Percentiles rank a stretch among this genome's conserved stretches.
phyloP scores from a whole-genome alignment of 2,329 filamentous ascomycete species.

The Aspergillus sojae region DNA sequence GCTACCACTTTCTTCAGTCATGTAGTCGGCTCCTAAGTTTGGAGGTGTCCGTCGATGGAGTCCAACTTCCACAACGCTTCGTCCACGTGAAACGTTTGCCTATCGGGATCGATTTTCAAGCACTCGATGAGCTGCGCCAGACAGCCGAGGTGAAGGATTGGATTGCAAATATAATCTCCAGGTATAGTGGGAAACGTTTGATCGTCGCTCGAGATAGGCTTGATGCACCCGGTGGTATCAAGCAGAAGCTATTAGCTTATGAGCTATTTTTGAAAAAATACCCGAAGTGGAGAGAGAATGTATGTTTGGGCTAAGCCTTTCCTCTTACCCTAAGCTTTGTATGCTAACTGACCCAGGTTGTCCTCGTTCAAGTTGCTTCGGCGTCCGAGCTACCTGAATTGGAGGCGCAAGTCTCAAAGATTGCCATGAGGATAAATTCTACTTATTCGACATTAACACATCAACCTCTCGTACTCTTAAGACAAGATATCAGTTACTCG shows the following conservation, averaged over 20 bases:
- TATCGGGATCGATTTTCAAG: slow-evolving; percentile 83
- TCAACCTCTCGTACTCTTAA: slow-evolving; percentile 86
- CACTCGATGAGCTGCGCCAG: slow-evolving; percentile 68
- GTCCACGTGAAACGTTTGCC: slow-evolving; percentile 79
- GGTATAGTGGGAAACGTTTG: slow-evolving; percentile 82
- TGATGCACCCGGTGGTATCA: slow-evolving; percentile 85
- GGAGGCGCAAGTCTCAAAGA: slow-evolving; percentile 84
- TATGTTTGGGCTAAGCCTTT: slow-evolving; percentile 26
- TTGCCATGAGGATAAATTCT: slow-evolving; percentile 90
- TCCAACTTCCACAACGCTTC: slow-evolving; percentile 86
- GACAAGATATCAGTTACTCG: slow-evolving; percentile 88
- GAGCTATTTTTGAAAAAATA: slow-evolving; percentile 91
- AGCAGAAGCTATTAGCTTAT: slow-evolving; percentile 87
- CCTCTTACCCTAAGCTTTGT: neutral
- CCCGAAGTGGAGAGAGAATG: slow-evolving; percentile 79
- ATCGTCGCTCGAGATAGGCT: slow-evolving; percentile 93
- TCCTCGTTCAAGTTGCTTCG: slow-evolving; percentile 89
- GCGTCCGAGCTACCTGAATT: slow-evolving; percentile 82
- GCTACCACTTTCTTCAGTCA: slow-evolving; percentile 89
- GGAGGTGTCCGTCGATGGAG: slow-evolving; percentile 80
- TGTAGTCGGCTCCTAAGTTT: slow-evolving; percentile 84
- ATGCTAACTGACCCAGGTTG: slow-evolving; percentile 56
- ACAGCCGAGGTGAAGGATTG: slow-evolving; percentile 74
- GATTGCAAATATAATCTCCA: slow-evolving; percentile 75
- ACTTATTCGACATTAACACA: slow-evolving; percentile 85